phyloP scores from a whole-genome alignment of 495 filamentous ascomycete genomes.

The Penicillium ucsense region DNA sequence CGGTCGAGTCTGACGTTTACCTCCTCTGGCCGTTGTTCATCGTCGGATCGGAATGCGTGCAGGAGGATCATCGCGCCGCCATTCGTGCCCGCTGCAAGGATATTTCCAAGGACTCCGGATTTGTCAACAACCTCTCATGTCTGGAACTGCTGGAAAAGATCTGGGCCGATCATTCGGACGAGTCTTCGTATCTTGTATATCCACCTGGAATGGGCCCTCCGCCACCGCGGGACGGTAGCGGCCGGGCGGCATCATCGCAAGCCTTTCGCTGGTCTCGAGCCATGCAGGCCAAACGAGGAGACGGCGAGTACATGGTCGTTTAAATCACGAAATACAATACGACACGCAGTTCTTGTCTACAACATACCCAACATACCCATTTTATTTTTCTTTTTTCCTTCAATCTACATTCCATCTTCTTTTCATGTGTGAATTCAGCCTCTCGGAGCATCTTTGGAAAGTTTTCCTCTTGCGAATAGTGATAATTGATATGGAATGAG shows the following conservation, averaged over 20 bases:
- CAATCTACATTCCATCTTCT: too few species aligned
- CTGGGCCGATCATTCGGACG: conserved; percentile 50
- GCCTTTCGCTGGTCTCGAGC: conserved; percentile 70
- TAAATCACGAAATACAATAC: conserved; percentile 18
- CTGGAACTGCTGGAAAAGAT: conserved; percentile 78
- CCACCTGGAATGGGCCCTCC: conserved; percentile 9
- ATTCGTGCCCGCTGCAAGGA: conserved; percentile 73
- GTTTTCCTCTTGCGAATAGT: too few species aligned
- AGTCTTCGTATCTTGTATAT: conserved; percentile 11
- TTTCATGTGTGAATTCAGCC: too few species aligned
- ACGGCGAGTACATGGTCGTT: conserved; percentile 84
- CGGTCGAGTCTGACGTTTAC: conserved; percentile 76
- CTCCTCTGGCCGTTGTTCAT: conserved; percentile 93
- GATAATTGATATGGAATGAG: too few species aligned
- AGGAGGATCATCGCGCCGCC: conserved; percentile 64
- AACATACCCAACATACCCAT: too few species aligned
- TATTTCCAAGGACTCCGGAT: conserved; percentile 79
- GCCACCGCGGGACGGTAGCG: conserved; percentile 12
- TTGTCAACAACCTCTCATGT: conserved; percentile 83
- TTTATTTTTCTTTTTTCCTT: too few species aligned
- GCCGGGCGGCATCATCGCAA: conserved; percentile 16
- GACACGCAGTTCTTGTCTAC: too few species aligned
- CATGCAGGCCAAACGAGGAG: conserved; percentile 56
- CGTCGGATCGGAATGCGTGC: conserved; percentile 81
- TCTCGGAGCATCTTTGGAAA: too few species aligned